Evolutionary conservation across 1,284 basidiomycete species (phyloP).

Genomic region (Ustilago hordei): DNA sequence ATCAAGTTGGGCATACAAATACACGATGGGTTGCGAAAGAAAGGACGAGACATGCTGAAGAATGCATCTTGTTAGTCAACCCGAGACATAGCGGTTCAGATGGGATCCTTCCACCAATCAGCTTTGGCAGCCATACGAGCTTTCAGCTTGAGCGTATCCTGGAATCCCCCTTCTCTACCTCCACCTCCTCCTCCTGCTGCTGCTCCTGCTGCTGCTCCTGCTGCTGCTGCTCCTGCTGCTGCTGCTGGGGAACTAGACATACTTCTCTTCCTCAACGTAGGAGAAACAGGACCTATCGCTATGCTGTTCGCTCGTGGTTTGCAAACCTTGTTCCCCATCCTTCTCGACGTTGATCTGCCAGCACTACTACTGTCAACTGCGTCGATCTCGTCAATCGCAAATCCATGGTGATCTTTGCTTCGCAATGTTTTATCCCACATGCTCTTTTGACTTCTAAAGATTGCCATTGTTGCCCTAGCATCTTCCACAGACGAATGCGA

Average conservation of each 20-base stretch:
- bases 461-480: conserved; percentile 93
- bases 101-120: conserved; percentile 53
- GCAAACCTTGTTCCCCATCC: conserved; percentile 32
- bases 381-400: not conserved
- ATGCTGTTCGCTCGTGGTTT: conserved; percentile 28
- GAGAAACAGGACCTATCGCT: conserved; percentile 34
- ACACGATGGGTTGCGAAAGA: conserved; percentile 15
- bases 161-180: conserved; percentile 3
- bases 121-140: conserved; percentile 38
- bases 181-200: not conserved
- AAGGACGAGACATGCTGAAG: not conserved
- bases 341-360: conserved; percentile 12
- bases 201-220: too few species aligned
- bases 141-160: conserved; percentile 34
- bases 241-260: conserved; percentile 8
- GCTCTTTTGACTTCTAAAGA: conserved; percentile 87
- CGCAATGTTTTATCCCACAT: conserved; percentile 78
- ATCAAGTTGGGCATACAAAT: conserved; percentile 26
- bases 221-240: not conserved
- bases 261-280: conserved; percentile 27
- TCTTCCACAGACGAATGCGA: conserved; percentile 74
- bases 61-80: too few species aligned
- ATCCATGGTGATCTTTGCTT: conserved; percentile 15
- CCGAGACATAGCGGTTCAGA: conserved; percentile 11
- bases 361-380: not conserved